Percentiles rank a stretch among this genome's conserved stretches.
phyloP scores from a whole-genome alignment of 2,329 filamentous ascomycete genomes.

The Mycocentrospora acerina region DNA sequence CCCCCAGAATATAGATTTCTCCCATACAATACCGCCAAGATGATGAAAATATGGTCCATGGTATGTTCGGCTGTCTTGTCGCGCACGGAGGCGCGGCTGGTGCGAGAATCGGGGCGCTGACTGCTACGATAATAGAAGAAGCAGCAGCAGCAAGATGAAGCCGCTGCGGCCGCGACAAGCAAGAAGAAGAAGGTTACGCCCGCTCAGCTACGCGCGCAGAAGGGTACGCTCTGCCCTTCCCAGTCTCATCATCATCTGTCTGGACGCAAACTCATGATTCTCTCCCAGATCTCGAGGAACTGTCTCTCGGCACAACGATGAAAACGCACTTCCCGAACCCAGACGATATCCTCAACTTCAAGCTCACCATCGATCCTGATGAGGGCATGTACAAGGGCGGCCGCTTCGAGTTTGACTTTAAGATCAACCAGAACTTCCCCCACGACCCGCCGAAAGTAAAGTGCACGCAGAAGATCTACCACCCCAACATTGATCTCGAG shows the following conservation, averaged over 20 bases:
- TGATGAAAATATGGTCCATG: conserved; percentile 99
- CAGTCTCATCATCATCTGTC: background rate
- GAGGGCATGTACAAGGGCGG: conserved; percentile 89
- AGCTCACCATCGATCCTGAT: conserved; percentile 78
- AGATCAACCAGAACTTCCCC: conserved; percentile 91
- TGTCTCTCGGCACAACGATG: conserved; percentile 78
- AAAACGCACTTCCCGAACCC: conserved; percentile 77
- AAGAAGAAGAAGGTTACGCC: conserved; percentile 99
- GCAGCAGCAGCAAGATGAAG: conserved; percentile 87
- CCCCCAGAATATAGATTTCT: conserved; percentile 5
- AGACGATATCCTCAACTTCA: conserved; percentile 84
- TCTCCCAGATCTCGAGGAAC: conserved; percentile 71
- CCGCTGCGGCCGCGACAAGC: conserved; percentile 72
- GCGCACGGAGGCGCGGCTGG: background rate
- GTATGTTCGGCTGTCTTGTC: conserved; percentile 51
- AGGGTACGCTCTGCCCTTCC: conserved; percentile 62
- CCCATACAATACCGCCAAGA: conserved; percentile 54
- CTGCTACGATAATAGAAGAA: conserved; percentile 67
- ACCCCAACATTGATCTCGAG: conserved; percentile 97
- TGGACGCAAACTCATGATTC: conserved; percentile 9
- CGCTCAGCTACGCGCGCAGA: conserved; percentile 91
- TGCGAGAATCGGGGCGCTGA: conserved; percentile 20
- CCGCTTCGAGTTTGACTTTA: conserved; percentile 84
- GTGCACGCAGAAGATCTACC: conserved; percentile 97
- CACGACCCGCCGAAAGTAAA: conserved; percentile 98